Base-by-base conservation (phyloP, 305 asterid genomes). In the Rubia peregrina region DNA sequence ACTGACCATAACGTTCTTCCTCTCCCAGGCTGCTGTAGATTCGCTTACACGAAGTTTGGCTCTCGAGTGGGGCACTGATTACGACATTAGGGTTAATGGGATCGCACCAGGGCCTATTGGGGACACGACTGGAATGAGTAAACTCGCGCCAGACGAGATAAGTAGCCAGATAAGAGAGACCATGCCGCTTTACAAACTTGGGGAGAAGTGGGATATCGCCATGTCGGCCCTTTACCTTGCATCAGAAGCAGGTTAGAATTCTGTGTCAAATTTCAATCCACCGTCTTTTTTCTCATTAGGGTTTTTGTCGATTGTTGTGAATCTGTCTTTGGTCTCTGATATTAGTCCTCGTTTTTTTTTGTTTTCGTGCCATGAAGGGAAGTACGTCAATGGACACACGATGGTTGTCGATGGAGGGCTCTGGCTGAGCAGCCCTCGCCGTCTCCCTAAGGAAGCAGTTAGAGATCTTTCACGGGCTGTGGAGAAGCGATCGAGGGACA, bases 121-220 rank as follows among this genome's bases (percentile, higher is more conserved):
- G 68, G 98, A 85, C 66, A 91, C 98, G 26, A 36, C 90, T 67
- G 99, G 99, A 41, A 12, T 91, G 79, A 87, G 95, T 63, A 91
- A 91, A 78, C 99, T 94, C 68, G 69, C 60, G 41, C 99, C 99
- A 4, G 77, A 80, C 9, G 96, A 91, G 83, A 87, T 91, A 42
- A 75, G 30, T 16, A 70, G 72, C 78, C 82, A 75, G 41, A 40
- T 64, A 49, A 80, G 41, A 19, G 95, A 84, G 0, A 30, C 69
- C 73, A 74, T 75, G 87, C 95, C 96, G 70, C 86, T 91, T 57
- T 86, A 67, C 81, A 88, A 72, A 79, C 74, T 91, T 59, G 98
- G 99, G 69, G 92, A 92, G 71, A 91, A 94, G 78, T 91, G 97
- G 97, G 98, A 94, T 82, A 83, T 91, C 76, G 97, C 98, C 73